Evolutionary conservation across 257 asterid genomes (phyloP).

Genomic region (Nicotiana knightiana): DNA sequence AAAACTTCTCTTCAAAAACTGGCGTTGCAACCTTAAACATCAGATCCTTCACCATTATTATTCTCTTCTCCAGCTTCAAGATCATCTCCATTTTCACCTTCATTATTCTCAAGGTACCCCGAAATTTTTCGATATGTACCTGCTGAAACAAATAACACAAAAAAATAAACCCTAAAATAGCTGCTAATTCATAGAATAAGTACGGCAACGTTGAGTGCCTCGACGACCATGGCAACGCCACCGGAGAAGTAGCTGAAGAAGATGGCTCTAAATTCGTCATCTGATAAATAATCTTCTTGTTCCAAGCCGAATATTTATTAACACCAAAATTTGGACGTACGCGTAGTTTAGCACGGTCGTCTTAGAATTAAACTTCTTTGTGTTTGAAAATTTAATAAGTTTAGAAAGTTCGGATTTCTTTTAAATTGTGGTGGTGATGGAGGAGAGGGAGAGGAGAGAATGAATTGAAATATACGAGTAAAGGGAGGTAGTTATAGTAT

Average conservation of each 20-base stretch:
- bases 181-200: slow-evolving; percentile 84
- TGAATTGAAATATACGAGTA: no score
- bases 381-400: no score
- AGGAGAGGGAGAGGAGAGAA: no score
- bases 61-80: slow-evolving; percentile 14
- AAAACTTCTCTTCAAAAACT: slow-evolving; percentile 59
- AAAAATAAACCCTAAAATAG: slow-evolving; percentile 78
- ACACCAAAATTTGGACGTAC: neutral
- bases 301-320: neutral
- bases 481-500: no score
- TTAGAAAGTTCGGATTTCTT: no score
- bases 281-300: neutral
- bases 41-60: slow-evolving; percentile 6
- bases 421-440: no score
- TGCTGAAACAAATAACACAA: slow-evolving; percentile 68
- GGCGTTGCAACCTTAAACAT: slow-evolving; percentile 22
- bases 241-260: slow-evolving; percentile 22
- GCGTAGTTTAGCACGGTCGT: neutral
- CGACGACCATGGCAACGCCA: slow-evolving; percentile 38
- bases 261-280: slow-evolving; percentile 22
- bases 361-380: no score
- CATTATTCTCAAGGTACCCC: slow-evolving; percentile 34
- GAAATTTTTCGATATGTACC: slow-evolving; percentile 77
- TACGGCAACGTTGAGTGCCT: slow-evolving; percentile 96
- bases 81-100: neutral